phyloP scores from a whole-genome alignment of 2,329 filamentous ascomycete genomes.

The Taxawa tesnikishii region DNA sequence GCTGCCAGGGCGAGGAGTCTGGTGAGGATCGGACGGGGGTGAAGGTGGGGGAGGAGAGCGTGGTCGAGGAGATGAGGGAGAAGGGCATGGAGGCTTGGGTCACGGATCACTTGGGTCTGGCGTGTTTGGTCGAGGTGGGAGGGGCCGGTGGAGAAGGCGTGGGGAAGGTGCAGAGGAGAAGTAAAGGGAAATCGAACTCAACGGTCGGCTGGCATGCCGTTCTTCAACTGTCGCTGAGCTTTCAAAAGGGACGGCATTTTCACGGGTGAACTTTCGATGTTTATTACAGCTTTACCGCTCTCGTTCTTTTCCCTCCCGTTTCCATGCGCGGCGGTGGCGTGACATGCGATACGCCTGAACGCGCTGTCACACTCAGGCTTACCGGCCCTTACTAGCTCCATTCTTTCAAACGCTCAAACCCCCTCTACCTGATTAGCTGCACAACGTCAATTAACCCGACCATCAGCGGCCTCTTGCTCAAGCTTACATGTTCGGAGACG shows the following conservation, averaged over 20 bases:
- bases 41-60: slow-evolving; percentile 24
- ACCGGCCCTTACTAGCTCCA: no score
- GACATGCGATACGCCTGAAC: no score
- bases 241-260: no score
- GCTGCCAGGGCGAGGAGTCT: slow-evolving; percentile 21
- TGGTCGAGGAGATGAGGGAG: slow-evolving; percentile 15
- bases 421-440: no score
- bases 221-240: neutral
- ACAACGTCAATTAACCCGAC: no score
- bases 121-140: slow-evolving; percentile 15
- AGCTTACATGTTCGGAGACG: no score
- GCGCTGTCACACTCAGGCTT: no score
- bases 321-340: no score
- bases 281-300: neutral
- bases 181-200: neutral
- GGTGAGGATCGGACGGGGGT: slow-evolving; percentile 36
- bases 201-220: neutral
- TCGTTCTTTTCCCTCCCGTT: neutral
- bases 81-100: slow-evolving; percentile 34
- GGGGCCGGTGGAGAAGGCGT: neutral
- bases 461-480: no score
- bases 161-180: neutral
- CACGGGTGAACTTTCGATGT: no score
- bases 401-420: no score
- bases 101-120: slow-evolving; percentile 38